Evolutionary conservation across 2,329 filamentous ascomycete species (phyloP), one percentile per base, ranked within the genome.

Genomic region (Stenocarpella maydis): DNA sequence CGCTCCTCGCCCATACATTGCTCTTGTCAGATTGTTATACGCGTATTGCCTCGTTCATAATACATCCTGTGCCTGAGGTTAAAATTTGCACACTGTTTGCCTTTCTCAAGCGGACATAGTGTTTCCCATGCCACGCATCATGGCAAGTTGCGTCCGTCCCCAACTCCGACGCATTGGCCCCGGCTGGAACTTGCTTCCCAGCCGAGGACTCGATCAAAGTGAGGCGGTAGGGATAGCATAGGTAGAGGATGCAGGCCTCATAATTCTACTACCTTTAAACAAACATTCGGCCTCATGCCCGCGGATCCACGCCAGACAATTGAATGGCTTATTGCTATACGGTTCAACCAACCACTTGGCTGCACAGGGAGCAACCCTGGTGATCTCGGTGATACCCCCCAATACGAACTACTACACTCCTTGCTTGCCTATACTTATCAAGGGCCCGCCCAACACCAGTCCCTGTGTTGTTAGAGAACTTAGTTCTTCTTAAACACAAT

Each of bases 221-320:
- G n/a, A n/a, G n/a, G 47, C 37, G 17, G 21, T 21, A 9, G 2
- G 41, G 53, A 41, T 34, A 21, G 21, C 7, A 19, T 41, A 14
- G 3, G 34, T 7, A 5, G 17, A 12, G 4, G 8, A 21, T n/a
- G 37, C 9, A 17, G 41, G 17, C 53, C 7, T 21, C 34, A 15
- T 50, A 19, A 50, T 26, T 50, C 3, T 50, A 26, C 14, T n/a
- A n/a, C n/a, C n/a, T 17, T 6, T 28, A 39, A 9, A 14, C 24
- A 17, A 24, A 2, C 52, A 17, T 15, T 17, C 12, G 8, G 17
- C 1, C 52, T 37, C 52, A 15, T 14, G 12, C 53, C n/a, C 1
- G 21, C 2, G 24, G 6, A 5, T 6, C 9, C 10, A 1, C 0
- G 12, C 1, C 21, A n/a, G 2, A 19, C 6, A 15, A 7, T 8